Conservation (phyloP, 441 rosid species). For the Gossypium aridum region DNA sequence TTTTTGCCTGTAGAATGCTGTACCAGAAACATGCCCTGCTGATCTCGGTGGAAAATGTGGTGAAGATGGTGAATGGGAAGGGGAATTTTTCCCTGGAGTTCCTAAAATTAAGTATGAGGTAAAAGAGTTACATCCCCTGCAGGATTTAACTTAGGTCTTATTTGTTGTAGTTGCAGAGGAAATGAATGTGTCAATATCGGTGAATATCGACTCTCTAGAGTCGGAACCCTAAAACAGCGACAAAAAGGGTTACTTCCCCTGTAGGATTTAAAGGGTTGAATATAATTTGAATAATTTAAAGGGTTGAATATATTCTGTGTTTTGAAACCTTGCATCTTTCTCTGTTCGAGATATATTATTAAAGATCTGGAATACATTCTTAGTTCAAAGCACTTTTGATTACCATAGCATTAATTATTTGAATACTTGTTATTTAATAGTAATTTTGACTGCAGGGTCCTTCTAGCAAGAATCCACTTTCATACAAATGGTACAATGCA, state of each 20-base stretch:
- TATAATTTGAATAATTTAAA: neutral
- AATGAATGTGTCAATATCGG: neutral
- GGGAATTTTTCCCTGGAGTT: slow-evolving; percentile 85
- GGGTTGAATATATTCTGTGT: neutral
- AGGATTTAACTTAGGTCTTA: neutral
- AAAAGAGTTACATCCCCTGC: neutral
- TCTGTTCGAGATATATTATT: neutral
- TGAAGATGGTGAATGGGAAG: slow-evolving; percentile 56
- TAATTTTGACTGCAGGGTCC: slow-evolving; percentile 49
- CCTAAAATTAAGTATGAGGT: slow-evolving; percentile 86
- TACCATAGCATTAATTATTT: neutral
- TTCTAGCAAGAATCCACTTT: slow-evolving; percentile 63
- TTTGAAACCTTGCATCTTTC: neutral
- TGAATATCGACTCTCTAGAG: neutral
- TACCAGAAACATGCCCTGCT: slow-evolving; percentile 75
- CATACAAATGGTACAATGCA: slow-evolving; percentile 86
- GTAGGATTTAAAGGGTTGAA: neutral
- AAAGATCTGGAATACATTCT: neutral
- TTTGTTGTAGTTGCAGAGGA: neutral
- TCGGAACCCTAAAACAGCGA: neutral
- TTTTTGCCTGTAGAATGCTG: slow-evolving; percentile 43
- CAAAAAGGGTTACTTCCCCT: neutral
- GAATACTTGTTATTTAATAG: neutral
- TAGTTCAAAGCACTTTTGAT: neutral
- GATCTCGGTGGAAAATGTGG: slow-evolving; percentile 34